These are phyloP conservation scores for Cercospora zeina DNA, from an alignment of 2,329 filamentous ascomycete species.

Conservation along the genomic window DNA sequence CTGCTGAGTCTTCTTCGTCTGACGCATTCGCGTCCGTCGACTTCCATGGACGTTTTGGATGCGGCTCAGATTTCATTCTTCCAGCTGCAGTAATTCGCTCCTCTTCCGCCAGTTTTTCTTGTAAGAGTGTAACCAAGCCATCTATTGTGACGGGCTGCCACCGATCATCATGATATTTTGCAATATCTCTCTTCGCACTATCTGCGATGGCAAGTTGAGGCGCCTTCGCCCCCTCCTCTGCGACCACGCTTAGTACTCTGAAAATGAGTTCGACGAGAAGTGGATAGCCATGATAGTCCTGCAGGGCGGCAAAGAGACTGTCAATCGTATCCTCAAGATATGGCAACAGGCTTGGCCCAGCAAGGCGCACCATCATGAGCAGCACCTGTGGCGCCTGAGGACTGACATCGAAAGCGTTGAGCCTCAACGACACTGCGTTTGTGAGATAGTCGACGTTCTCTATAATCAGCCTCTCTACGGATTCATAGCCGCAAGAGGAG, in stretches of 20 bases:
- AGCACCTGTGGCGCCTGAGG: constrained; percentile 88
- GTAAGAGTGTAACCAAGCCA: constrained; percentile 45
- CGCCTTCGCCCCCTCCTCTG: constrained; percentile 72
- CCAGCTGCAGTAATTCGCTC: constrained; percentile 31
- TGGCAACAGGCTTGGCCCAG: constrained; percentile 76
- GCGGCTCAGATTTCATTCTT: constrained; percentile 38
- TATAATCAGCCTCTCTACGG: constrained; percentile 76
- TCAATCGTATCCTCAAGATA: constrained; percentile 89
- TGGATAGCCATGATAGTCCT: constrained; percentile 92
- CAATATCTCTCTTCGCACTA: constrained; percentile 4
- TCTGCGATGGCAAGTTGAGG: constrained; percentile 51
- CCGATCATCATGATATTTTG: constrained; percentile 14
- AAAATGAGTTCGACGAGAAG: constrained; percentile 83
- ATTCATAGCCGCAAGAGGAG: constrained; percentile 68
- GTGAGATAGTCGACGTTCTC: constrained; percentile 96
- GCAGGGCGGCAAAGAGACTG: constrained; percentile 88
- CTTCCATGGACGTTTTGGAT: constrained; percentile 38
- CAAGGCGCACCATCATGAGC: constrained; percentile 88
- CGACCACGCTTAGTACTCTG: constrained; percentile 75
- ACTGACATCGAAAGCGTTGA: constrained; percentile 90
- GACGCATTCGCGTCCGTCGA: constrained; percentile 32
- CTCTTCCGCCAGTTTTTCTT: constrained; percentile 18
- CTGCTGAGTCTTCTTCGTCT: constrained; percentile 31
- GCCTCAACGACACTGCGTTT: constrained; percentile 82
- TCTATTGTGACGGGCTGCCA: constrained; percentile 43